Base-by-base conservation (phyloP, 2,329 filamentous ascomycete genomes). In the Chlorencoelia australis region DNA sequence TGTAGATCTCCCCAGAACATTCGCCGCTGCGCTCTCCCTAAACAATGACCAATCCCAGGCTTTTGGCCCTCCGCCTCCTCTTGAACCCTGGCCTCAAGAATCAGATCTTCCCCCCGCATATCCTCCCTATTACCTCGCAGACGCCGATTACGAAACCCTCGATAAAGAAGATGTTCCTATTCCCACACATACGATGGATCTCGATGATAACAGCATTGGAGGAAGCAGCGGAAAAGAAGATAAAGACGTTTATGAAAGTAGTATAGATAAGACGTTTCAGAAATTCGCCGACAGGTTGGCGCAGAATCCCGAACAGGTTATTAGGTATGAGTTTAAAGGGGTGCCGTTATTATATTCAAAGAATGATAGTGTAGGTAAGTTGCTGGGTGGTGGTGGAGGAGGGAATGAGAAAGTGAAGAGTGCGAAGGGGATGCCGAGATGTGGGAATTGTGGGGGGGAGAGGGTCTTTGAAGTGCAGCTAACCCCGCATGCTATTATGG, bases 381-480 rank as follows among this genome's bases (percentile, higher is more conserved):
- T 75, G 20, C 62, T 95, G 8, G 33, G 41, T 22, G 37, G 35
- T 7, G 29, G 33, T 10, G 24, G 37, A 7, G 43, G 45, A 30
- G 40, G 42, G 3, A 46, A 48, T 24, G 43, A 33, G 21, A 55
- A 35, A 41, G 46, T 36, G 30, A 54, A 9, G 41, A 50, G 16
- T 20, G 16, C 17, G 10, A 33, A 16, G 24, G 14, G 35, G 2
- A 75, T 95, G 18, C 87, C 89, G 1, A 65, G 76, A 7, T 98
- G 91, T 57, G 63, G 62, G 18, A 81, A 75, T 50, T 98, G 91
- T 60, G 81, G 82, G 7, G 73, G 69, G 0, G 67, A 71, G 33
- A 75, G 89, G 44, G 75, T 82, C 10, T 96, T 96, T 57, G 91
- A 98, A 67, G 68, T 94, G 40, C 91, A 98, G 67, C 66, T 98